Evolutionary conservation across 495 filamentous ascomycete species (phyloP).

Genomic region (Xylaria sp.): DNA sequence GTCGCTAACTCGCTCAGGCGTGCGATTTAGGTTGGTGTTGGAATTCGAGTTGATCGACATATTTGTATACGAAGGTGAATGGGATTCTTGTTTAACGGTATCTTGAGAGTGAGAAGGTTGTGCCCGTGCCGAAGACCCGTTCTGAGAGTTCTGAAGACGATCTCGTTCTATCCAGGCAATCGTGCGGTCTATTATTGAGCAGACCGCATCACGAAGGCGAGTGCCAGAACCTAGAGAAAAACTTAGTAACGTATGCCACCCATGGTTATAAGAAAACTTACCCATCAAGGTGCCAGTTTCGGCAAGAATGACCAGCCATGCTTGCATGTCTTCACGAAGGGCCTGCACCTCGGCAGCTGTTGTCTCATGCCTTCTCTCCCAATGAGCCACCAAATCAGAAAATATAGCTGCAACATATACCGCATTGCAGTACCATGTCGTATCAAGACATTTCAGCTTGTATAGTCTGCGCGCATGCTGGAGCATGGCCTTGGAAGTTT

Average conservation of each 20-base stretch:
- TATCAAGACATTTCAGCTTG: conserved; percentile 72
- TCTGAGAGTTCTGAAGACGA: conserved; percentile 39
- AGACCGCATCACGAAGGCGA: conserved; percentile 47
- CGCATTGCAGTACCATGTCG: conserved; percentile 77
- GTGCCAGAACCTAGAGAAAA: conserved; percentile 41
- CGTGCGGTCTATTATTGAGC: conserved; percentile 51
- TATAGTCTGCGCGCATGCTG: conserved; percentile 63
- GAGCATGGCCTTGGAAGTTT: conserved; percentile 68
- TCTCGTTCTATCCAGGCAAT: conserved; percentile 54
- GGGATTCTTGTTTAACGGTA: conserved; percentile 38
- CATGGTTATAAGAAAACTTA: conserved; percentile 44
- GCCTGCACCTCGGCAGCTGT: conserved; percentile 58
- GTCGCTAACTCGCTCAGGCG: conserved; percentile 33
- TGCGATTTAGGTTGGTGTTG: conserved; percentile 29
- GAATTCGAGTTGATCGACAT: conserved; percentile 31
- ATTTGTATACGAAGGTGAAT: conserved; percentile 38
- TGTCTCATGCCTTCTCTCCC: conserved; percentile 67
- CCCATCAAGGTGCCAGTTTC: conserved; percentile 69
- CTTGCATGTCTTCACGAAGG: conserved; percentile 69
- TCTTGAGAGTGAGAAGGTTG: conserved; percentile 39
- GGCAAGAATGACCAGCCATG: conserved; percentile 71
- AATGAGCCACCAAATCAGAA: conserved; percentile 73
- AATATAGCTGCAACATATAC: conserved; percentile 77
- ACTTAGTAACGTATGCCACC: conserved; percentile 18
- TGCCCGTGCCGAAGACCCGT: conserved; percentile 29